Percentiles rank a stretch among this genome's conserved stretches.
phyloP scores from a whole-genome alignment of 495 filamentous ascomycete genomes.

The Jackrogersella minutella region DNA sequence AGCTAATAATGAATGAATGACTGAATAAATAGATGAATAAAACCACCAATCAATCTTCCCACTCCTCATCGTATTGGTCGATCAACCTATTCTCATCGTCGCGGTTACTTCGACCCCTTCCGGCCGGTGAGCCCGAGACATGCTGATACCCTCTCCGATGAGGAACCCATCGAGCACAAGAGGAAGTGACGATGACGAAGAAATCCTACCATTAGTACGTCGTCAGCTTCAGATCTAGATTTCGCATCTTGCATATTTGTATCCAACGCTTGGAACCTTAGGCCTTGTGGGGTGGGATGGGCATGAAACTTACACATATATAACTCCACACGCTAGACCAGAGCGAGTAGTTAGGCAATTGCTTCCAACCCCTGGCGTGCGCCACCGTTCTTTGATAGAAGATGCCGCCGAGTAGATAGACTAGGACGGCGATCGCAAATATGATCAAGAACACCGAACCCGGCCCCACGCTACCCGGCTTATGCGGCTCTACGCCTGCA shows the following conservation, averaged over 20 bases:
- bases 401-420: constrained; percentile 91
- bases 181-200: constrained; percentile 79
- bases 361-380: constrained; percentile 93
- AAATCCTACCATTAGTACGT: constrained; percentile 71
- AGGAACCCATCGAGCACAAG: constrained; percentile 72
- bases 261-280: not conserved
- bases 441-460: constrained; percentile 94
- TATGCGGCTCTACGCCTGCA: constrained; percentile 66
- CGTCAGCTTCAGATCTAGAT: constrained; percentile 17
- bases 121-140: constrained; percentile 56
- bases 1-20: constrained; percentile 1
- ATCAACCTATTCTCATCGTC: constrained; percentile 95
- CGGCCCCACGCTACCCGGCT: constrained; percentile 75
- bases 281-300: not conserved
- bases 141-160: constrained; percentile 69
- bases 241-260: not conserved
- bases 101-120: constrained; percentile 55
- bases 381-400: constrained; percentile 95
- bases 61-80: constrained; percentile 96
- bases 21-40: too few species aligned
- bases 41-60: constrained; percentile 65
- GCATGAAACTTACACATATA: constrained; percentile 81
- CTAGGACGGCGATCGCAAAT: constrained; percentile 79
- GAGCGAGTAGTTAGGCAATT: constrained; percentile 90
- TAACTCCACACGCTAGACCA: constrained; percentile 91